Conservation (phyloP, 2,329 filamentous ascomycete species). For the Colletotrichum cuscutae region DNA sequence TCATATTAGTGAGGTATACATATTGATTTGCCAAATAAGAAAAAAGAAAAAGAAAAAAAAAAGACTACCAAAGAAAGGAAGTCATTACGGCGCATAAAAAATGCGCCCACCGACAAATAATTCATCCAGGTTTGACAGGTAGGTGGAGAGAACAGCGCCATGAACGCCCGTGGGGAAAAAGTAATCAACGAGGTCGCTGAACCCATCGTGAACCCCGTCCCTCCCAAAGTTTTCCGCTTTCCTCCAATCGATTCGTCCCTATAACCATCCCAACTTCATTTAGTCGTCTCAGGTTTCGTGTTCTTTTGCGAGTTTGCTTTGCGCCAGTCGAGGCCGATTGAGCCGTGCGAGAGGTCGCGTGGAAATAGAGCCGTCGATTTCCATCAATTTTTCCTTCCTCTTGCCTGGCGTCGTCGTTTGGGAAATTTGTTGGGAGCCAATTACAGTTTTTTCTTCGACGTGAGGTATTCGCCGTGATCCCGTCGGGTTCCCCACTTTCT, state of each 20-base stretch:
- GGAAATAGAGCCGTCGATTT: background rate
- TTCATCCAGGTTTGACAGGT: background rate
- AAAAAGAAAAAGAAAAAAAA: too few relatives aligned
- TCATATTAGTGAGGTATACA: background rate
- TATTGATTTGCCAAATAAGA: background rate
- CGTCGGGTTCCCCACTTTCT: background rate
- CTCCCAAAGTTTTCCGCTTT: background rate
- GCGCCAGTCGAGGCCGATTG: background rate
- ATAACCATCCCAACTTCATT: slow-evolving; percentile 17
- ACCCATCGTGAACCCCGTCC: slow-evolving; percentile 12
- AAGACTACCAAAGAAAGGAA: background rate
- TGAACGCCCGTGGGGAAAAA: slow-evolving; percentile 16
- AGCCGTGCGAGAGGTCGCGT: background rate
- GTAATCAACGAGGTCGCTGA: background rate
- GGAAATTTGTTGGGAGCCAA: background rate
- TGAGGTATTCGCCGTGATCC: background rate
- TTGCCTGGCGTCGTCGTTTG: background rate
- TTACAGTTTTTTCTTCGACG: background rate
- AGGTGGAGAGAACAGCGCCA: background rate
- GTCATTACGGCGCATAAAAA: background rate
- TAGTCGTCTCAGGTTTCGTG: background rate
- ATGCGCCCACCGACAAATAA: background rate
- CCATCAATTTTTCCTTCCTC: too few relatives aligned
- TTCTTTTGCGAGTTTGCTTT: background rate
- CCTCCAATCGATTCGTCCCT: slow-evolving; percentile 5